These are phyloP conservation scores for Malus domestica DNA, from an alignment of 306 rosid genomes.

Conservation along the genomic window DNA sequence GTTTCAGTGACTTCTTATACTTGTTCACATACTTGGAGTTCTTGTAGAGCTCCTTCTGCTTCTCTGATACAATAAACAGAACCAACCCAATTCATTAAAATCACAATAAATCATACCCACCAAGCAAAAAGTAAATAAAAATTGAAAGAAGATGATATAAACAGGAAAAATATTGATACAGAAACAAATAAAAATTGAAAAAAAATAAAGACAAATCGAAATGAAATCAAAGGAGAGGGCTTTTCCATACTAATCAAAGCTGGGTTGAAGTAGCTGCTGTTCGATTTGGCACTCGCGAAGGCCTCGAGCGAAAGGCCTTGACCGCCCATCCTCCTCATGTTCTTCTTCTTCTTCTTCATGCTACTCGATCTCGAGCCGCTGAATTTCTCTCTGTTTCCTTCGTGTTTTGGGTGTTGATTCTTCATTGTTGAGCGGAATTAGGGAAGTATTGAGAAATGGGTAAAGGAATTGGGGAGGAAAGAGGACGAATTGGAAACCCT, in stretches of 20 bases:
- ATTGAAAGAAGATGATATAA: too few relatives aligned
- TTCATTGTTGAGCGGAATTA: constrained; percentile 26
- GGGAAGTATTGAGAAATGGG: background rate
- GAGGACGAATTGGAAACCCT: constrained; percentile 14
- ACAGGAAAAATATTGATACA: background rate
- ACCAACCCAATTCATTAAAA: background rate
- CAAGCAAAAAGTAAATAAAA: background rate
- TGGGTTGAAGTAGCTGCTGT: constrained; percentile 56
- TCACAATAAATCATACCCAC: background rate
- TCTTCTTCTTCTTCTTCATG: constrained; percentile 37
- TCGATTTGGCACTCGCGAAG: constrained; percentile 57
- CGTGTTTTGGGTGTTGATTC: constrained; percentile 20
- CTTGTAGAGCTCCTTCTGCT: constrained; percentile 62
- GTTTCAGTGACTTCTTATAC: constrained; percentile 60
- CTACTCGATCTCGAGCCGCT: constrained; percentile 14
- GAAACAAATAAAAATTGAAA: background rate
- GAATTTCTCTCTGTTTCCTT: constrained; percentile 11
- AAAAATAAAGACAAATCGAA: background rate
- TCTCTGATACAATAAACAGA: constrained; percentile 41
- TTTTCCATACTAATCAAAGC: constrained; percentile 62
- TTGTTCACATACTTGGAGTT: constrained; percentile 74
- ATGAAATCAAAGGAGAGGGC: background rate
- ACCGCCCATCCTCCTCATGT: constrained; percentile 47
- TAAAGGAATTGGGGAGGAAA: background rate
- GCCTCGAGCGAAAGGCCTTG: constrained; percentile 56